A percentile compares a stretch with the other conserved stretches of the same genome.
Conservation (phyloP, 768 basidiomycete genomes). For the Pleurotus salmoneostramineus region DNA sequence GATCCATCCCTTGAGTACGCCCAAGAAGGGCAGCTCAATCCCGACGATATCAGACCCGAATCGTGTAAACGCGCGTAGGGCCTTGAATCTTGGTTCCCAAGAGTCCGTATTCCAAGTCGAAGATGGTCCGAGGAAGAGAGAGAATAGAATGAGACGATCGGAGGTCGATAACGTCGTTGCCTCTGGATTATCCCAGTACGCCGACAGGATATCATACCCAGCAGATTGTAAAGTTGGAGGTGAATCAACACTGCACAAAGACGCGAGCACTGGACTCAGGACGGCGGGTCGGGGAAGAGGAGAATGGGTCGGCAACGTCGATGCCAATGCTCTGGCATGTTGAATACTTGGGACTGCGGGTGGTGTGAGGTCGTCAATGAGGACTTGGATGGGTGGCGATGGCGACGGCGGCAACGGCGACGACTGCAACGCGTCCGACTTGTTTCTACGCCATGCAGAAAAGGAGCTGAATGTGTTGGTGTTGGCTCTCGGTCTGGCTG, state of each 20-base stretch:
- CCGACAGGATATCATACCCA: conserved; percentile 69
- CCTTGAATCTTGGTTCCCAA: conserved; percentile 69
- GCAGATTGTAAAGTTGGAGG: conserved; percentile 58
- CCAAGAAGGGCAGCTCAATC: conserved; percentile 54
- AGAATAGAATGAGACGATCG: conserved; percentile 62
- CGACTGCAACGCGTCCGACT: conserved; percentile 16
- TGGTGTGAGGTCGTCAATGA: conserved; percentile 45
- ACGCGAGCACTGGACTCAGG: conserved; percentile 58
- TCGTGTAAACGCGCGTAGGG: conserved; percentile 59
- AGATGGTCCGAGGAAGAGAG: conserved; percentile 48
- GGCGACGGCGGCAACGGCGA: conserved; percentile 21
- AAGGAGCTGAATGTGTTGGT: conserved; percentile 37
- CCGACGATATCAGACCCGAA: conserved; percentile 60
- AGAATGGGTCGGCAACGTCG: conserved; percentile 42
- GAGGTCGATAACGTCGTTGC: conserved; percentile 41
- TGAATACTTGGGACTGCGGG: conserved; percentile 62
- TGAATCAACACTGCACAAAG: conserved; percentile 51
- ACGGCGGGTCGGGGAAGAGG: conserved; percentile 49
- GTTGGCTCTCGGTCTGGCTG: conserved; percentile 35
- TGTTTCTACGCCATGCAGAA: conserved; percentile 31
- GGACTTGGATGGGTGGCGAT: conserved; percentile 31
- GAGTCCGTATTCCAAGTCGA: conserved; percentile 60
- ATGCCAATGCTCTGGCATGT: conserved; percentile 60
- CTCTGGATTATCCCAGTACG: conserved; percentile 64
- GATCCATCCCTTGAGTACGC: conserved; percentile 62